Evolutionary conservation across 192 early-diverging fungal genomes (phyloP).

Genomic region (Coemansia sp.): DNA sequence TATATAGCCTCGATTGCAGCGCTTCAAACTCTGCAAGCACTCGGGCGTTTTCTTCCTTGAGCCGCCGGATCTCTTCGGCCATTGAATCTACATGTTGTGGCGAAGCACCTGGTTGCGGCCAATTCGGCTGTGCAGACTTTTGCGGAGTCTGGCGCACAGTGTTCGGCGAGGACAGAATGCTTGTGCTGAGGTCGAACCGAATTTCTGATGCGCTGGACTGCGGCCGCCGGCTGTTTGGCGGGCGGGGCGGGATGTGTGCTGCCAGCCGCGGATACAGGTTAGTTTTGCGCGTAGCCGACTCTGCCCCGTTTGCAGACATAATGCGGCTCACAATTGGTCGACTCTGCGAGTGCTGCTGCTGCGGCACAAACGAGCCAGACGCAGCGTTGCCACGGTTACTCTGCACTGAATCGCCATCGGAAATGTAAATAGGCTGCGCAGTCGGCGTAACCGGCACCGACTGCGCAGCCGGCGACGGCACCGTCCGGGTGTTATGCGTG

Average conservation of each 20-base stretch:
- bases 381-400: conserved; percentile 3
- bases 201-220: conserved; percentile 4
- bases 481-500: conserved; percentile 14
- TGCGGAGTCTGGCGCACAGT: not conserved
- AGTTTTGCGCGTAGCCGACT: conserved; percentile 12
- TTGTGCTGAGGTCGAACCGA: conserved; percentile 13
- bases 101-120: not conserved
- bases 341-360: not conserved
- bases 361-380: conserved; percentile 1
- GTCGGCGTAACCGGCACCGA: conserved; percentile 42
- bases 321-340: not conserved
- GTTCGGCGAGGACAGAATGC: conserved; percentile 6
- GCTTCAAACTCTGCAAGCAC: conserved; percentile 26
- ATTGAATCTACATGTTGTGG: conserved; percentile 2
- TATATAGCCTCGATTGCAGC: conserved; percentile 39
- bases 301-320: conserved; percentile 8
- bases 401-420: conserved; percentile 22
- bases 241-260: conserved; percentile 31
- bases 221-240: conserved; percentile 4
- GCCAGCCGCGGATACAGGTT: conserved; percentile 43
- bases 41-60: conserved; percentile 34
- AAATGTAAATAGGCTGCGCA: conserved; percentile 17
- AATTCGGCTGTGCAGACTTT: not conserved
- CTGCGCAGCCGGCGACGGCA: conserved; percentile 23
- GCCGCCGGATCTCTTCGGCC: conserved; percentile 24